Evolutionary conservation across 1,284 basidiomycete genomes (phyloP).

Genomic region (Cryptococcus sp.): DNA sequence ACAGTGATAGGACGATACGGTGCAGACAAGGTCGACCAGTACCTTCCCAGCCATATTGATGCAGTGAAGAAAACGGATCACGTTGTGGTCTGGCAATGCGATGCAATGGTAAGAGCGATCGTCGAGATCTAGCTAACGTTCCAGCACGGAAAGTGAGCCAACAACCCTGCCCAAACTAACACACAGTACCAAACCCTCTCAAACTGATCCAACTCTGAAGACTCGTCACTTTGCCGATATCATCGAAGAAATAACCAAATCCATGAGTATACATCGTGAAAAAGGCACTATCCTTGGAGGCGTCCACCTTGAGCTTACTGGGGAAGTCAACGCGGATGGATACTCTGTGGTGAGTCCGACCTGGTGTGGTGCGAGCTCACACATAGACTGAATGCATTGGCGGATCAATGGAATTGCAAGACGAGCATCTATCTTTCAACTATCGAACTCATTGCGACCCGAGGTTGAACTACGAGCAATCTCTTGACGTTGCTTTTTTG

Average conservation of each 20-base stretch:
- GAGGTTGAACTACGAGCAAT: constrained; percentile 55
- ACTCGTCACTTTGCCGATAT: constrained; percentile 89
- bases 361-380: background rate
- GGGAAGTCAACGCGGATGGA: constrained; percentile 87
- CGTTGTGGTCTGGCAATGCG: constrained; percentile 88
- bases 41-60: constrained; percentile 76
- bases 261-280: constrained; percentile 71
- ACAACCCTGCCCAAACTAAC: background rate
- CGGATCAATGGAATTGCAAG: constrained; percentile 55
- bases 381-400: constrained; percentile 54
- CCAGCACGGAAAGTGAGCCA: constrained; percentile 33
- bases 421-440: constrained; percentile 52
- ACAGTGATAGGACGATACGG: constrained; percentile 93
- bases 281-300: constrained; percentile 76
- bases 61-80: constrained; percentile 76
- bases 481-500: constrained; percentile 52
- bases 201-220: constrained; percentile 60
- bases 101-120: constrained; percentile 68
- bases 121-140: background rate
- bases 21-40: constrained; percentile 71
- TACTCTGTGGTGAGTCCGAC: constrained; percentile 64
- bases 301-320: constrained; percentile 95
- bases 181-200: constrained; percentile 71
- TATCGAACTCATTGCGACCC: constrained; percentile 53
- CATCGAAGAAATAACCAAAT: constrained; percentile 77